Evolutionary conservation across 1,284 basidiomycete species (phyloP).

Genomic region (Pseudozyma pruni): DNA sequence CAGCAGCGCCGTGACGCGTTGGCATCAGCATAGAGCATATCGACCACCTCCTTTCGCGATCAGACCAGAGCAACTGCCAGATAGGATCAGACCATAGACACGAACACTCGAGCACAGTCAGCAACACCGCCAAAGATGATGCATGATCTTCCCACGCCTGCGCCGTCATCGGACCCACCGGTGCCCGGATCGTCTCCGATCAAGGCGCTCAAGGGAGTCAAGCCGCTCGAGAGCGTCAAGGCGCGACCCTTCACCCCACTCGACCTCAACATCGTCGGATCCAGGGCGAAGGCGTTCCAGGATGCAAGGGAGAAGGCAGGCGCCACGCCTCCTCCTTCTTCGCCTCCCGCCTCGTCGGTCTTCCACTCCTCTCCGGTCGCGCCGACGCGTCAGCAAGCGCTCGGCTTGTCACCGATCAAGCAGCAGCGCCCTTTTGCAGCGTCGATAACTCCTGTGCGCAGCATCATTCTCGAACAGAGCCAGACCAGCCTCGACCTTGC

Average conservation of each 20-base stretch:
- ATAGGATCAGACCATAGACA: neutral
- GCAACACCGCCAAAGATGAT: constrained; percentile 23
- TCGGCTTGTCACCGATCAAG: constrained; percentile 40
- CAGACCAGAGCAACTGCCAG: neutral
- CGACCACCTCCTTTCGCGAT: neutral
- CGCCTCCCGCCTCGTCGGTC: constrained; percentile 37
- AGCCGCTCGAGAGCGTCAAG: constrained; percentile 16
- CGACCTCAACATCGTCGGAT: constrained; percentile 35
- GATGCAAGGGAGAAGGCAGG: constrained; percentile 26
- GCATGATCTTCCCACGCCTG: constrained; percentile 52
- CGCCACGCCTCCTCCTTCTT: constrained; percentile 44
- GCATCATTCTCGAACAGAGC: constrained; percentile 14
- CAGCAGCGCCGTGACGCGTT: too few relatives aligned
- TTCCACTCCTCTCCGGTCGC: constrained; percentile 33
- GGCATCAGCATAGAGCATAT: neutral
- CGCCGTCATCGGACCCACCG: constrained; percentile 48
- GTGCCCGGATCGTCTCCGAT: constrained; percentile 42
- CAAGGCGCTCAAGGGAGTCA: constrained; percentile 20
- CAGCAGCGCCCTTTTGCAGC: constrained; percentile 25
- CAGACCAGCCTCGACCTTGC: constrained; percentile 4
- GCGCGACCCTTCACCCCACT: constrained; percentile 37
- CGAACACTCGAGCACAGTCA: neutral
- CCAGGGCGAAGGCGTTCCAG: constrained; percentile 30
- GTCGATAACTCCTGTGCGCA: constrained; percentile 10
- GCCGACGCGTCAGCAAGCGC: constrained; percentile 10